These are phyloP conservation scores for Hirsutella thompsonii DNA, from an alignment of 2,329 filamentous ascomycete genomes.

Conservation along the genomic window DNA sequence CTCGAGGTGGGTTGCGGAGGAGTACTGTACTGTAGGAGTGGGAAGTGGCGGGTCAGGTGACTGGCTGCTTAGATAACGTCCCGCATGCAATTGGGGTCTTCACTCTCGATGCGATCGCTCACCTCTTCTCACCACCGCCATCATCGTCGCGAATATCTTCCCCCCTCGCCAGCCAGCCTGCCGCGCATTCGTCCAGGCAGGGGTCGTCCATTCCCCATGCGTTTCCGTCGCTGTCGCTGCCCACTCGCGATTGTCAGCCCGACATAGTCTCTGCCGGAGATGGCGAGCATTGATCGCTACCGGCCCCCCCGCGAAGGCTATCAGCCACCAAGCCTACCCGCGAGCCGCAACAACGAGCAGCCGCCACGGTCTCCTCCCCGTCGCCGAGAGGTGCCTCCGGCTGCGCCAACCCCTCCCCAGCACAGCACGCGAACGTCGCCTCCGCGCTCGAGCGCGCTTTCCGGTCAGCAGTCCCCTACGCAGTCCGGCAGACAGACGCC, in stretches of 20 bases:
- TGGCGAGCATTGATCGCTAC: constrained; percentile 50
- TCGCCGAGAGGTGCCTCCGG: constrained; percentile 44
- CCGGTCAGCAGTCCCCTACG: constrained; percentile 29
- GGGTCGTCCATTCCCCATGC: constrained; percentile 11
- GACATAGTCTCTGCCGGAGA: constrained; percentile 17
- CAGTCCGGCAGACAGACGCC: constrained; percentile 25
- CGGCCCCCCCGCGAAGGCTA: constrained; percentile 43
- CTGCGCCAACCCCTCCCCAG: constrained; percentile 47
- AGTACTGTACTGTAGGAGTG: neutral
- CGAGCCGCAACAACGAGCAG: constrained; percentile 25
- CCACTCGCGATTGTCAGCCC: constrained; percentile 10
- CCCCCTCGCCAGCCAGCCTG: neutral
- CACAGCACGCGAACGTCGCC: constrained; percentile 42
- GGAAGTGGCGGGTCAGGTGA: constrained; percentile 7
- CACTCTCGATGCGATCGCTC: neutral
- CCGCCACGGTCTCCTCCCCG: constrained; percentile 36
- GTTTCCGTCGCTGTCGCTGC: constrained; percentile 6
- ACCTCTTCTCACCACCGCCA: neutral
- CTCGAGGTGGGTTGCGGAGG: too few relatives aligned
- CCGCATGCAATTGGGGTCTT: neutral
- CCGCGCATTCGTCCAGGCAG: neutral
- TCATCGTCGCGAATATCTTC: neutral
- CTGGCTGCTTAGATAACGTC: constrained; percentile 12
- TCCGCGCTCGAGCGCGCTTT: constrained; percentile 31
- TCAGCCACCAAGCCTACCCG: constrained; percentile 35